Conservation (phyloP, 2,329 filamentous ascomycete species). For the Xylaria sp. region DNA sequence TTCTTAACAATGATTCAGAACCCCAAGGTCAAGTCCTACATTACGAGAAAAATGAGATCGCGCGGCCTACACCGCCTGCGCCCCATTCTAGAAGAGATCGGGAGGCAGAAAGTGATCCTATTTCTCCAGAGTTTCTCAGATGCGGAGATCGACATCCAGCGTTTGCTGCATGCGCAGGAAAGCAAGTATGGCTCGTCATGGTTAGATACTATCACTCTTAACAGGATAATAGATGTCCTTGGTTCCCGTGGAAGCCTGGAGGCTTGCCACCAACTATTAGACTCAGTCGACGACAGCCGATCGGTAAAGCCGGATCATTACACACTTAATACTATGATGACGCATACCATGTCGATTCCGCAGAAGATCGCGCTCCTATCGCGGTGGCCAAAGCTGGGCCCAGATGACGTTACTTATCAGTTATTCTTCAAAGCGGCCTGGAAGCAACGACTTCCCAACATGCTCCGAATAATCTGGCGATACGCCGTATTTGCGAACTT, state of each 20-base stretch:
- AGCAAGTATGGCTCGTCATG: slow-evolving; percentile 42
- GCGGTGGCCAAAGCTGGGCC: slow-evolving; percentile 38
- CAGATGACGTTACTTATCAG: slow-evolving; percentile 44
- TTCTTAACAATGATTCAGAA: slow-evolving; percentile 55
- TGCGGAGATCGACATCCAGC: slow-evolving; percentile 25
- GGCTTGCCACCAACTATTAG: slow-evolving; percentile 41
- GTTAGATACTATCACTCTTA: slow-evolving; percentile 46
- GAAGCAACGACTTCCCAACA: slow-evolving; percentile 45
- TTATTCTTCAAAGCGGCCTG: slow-evolving; percentile 45
- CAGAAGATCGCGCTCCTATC: slow-evolving; percentile 36
- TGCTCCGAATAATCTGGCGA: slow-evolving; percentile 49
- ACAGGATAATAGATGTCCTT: slow-evolving; percentile 47
- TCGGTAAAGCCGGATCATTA: slow-evolving; percentile 36
- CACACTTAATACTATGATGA: slow-evolving; percentile 49
- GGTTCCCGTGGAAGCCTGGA: slow-evolving; percentile 37
- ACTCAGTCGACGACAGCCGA: slow-evolving; percentile 22
- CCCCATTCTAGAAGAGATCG: slow-evolving; percentile 40
- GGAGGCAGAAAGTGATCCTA: slow-evolving; percentile 41
- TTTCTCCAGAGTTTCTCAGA: slow-evolving; percentile 39
- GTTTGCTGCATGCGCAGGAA: slow-evolving; percentile 41
- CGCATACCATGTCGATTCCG: slow-evolving; percentile 38
- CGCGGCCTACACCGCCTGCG: slow-evolving; percentile 41
- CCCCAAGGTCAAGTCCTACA: slow-evolving; percentile 56
- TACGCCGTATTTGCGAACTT: slow-evolving; percentile 41
- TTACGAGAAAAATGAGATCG: slow-evolving; percentile 54